These are phyloP conservation scores for Sindora glabra DNA, from an alignment of 306 rosid species.

Conservation along the genomic window DNA sequence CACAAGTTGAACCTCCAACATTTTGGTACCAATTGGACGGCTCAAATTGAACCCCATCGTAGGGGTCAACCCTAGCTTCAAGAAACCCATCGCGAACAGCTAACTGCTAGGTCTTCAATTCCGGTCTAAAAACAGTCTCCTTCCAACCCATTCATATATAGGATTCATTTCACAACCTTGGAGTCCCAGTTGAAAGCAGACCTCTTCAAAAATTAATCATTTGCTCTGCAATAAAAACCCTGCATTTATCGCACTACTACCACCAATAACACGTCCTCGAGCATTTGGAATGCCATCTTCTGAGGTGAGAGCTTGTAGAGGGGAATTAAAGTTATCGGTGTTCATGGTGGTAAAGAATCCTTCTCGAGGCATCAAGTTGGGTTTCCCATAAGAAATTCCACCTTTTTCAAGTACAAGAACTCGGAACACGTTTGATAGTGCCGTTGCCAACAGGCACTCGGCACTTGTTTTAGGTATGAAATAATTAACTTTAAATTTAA, in stretches of 20 bases:
- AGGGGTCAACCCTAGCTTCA: slow-evolving; percentile 71
- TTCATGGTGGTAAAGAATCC: slow-evolving; percentile 62
- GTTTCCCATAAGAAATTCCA: slow-evolving; percentile 30
- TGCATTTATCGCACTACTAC: slow-evolving; percentile 87
- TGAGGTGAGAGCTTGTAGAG: slow-evolving; percentile 59
- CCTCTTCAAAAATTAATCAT: slow-evolving; percentile 33
- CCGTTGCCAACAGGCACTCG: slow-evolving; percentile 87
- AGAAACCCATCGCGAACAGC: slow-evolving; percentile 72
- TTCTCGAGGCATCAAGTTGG: slow-evolving; percentile 59
- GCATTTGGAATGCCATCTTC: slow-evolving; percentile 94
- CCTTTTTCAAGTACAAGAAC: slow-evolving; percentile 79
- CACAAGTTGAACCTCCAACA: slow-evolving; percentile 90
- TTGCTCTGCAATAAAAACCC: slow-evolving; percentile 92
- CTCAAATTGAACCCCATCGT: slow-evolving; percentile 67
- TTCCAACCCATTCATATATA: slow-evolving; percentile 77
- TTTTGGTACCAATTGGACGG: slow-evolving; percentile 61
- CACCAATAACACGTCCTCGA: slow-evolving; percentile 87
- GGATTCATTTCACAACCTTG: slow-evolving; percentile 50
- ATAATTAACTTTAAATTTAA: too few relatives aligned
- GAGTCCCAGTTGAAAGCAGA: slow-evolving; percentile 50
- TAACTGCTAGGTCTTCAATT: slow-evolving; percentile 63
- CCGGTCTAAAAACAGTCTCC: slow-evolving; percentile 57
- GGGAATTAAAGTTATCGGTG: slow-evolving; percentile 34
- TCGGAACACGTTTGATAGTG: slow-evolving; percentile 39
- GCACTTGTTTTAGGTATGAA: too few relatives aligned